Conservation (phyloP, 345 rosid species). For the Adansonia digitata region DNA sequence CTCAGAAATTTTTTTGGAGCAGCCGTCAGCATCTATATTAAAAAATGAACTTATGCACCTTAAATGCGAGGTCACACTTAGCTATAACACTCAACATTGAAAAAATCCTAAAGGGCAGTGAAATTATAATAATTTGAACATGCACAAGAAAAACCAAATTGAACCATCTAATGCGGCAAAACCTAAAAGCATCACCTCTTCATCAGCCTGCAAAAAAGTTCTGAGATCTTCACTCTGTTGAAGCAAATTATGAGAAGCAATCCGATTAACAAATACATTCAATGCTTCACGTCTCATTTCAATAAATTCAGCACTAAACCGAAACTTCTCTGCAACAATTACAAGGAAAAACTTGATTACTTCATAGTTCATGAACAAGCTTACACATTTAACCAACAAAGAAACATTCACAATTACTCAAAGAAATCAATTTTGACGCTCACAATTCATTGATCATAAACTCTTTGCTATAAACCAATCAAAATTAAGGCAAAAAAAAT, state of each 20-base stretch:
- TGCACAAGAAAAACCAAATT: background rate
- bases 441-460: background rate
- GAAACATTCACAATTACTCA: background rate
- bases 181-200: constrained; percentile 54
- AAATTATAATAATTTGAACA: background rate
- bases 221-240: constrained; percentile 92
- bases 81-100: background rate
- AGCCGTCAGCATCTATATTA: background rate
- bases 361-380: background rate
- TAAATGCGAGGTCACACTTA: background rate
- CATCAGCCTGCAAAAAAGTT: constrained; percentile 96
- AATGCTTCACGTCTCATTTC: constrained; percentile 93
- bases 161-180: background rate
- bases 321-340: constrained; percentile 78
- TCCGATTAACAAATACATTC: constrained; percentile 84
- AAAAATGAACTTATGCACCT: background rate
- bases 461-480: background rate
- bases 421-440: background rate
- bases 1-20: background rate
- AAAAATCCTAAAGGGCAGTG: background rate
- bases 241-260: constrained; percentile 82
- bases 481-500: background rate
- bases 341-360: background rate
- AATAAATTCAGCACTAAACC: constrained; percentile 95
- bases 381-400: background rate